Base-by-base conservation (phyloP, 2,329 filamentous ascomycete genomes). In the Lecanicillium sp. region DNA sequence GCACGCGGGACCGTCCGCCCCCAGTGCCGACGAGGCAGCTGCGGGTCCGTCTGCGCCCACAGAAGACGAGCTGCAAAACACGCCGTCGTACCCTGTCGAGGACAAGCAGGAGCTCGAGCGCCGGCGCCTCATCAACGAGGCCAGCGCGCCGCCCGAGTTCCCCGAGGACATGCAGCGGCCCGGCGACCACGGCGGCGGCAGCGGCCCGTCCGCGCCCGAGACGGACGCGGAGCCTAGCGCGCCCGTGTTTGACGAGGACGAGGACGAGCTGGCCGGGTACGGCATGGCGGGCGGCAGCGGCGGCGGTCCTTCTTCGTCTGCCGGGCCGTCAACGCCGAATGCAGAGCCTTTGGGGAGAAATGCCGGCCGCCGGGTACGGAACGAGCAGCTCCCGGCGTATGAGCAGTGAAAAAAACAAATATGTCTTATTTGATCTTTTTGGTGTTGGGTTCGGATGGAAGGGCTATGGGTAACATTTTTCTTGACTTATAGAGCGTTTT, bases 41-140 rank as follows among this genome's bases (percentile, higher is more conserved):
- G 66, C 59, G 49, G 63, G 56, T 3, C 68, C 69, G 5, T 72
- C 70, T 5, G 73, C 67, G 2, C 77, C 70, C 2, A 69, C 71
- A 0, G 59, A 72, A n/a, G 70, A 71, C 15, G 72, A 74, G 7
- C 44, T 79, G 4, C 59, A 49, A 15, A 32, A 32, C 7, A 12
- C 26, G 19, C 55, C 48, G 9, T 55, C 55, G 5, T 55, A 63
- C 53, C 53, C 61, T 19, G 52, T 67, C 3, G 87, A 93, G 48
- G 90, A 94, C 63, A 93, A 94, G 62, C 81, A 84, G 56, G 88
- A 94, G 61, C 69, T 89, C 6, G 86, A 90, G 61, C 73, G 82
- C 17, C 76, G 70, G 48, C 72, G 83, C 30, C 63, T 87, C n/a
- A 69, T 86, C 51, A 69, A 73, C 44, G 76, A 85, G 57, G 79